phyloP scores from a whole-genome alignment of 345 rosid genomes.

The Eucalyptus coolabah region DNA sequence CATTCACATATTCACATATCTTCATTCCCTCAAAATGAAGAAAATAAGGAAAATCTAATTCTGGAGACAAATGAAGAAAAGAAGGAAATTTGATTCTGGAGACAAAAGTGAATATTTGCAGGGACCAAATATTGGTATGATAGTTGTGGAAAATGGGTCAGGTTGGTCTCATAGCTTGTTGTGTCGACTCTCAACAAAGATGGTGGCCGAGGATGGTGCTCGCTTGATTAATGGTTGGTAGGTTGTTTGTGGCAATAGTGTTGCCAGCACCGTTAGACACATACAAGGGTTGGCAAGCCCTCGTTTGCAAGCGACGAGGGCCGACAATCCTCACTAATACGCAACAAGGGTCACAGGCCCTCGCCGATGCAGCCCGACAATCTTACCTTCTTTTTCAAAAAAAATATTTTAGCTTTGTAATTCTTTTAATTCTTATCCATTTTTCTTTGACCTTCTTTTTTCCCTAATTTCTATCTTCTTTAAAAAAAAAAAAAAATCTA shows the following conservation, averaged over 20 bases:
- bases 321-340: neutral
- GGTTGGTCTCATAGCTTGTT: neutral
- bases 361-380: accelerated
- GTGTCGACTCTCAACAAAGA: neutral
- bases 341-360: neutral
- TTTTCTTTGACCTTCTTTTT: too few species aligned
- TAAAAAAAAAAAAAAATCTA: too few species aligned
- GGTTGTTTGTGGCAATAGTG: neutral
- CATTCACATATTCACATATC: neutral
- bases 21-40: neutral
- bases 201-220: neutral
- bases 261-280: neutral
- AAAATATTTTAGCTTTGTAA: too few species aligned
- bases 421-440: too few species aligned
- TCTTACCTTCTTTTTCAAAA: neutral
- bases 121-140: neutral
- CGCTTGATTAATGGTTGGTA: neutral
- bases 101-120: too few species aligned
- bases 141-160: neutral
- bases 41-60: neutral
- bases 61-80: neutral
- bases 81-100: neutral
- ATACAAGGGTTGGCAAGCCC: neutral
- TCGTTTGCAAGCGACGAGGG: neutral
- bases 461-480: too few species aligned